Evolutionary conservation across 2,329 filamentous ascomycete species (phyloP).

Genomic region (Apiospora arundinis): DNA sequence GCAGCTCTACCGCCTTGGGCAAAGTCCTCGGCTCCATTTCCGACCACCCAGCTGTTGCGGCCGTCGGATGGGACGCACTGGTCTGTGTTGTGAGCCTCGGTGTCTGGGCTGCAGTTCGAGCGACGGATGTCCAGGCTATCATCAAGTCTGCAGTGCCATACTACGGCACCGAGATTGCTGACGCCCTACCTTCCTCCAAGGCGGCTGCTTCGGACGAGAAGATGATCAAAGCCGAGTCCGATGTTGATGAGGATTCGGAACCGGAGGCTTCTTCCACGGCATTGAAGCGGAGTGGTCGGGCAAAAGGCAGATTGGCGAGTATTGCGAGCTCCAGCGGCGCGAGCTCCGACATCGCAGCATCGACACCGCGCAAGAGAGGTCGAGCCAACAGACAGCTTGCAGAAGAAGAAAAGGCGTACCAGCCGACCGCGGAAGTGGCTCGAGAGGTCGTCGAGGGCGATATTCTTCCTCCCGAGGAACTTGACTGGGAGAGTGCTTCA

Average conservation of each 20-base stretch:
- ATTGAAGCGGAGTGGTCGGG: slow-evolving; percentile 31
- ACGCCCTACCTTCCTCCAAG: not conserved
- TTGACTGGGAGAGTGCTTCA: slow-evolving; percentile 55
- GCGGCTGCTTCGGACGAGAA: slow-evolving; percentile 2
- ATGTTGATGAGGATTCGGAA: slow-evolving; percentile 25
- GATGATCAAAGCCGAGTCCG: slow-evolving; percentile 27
- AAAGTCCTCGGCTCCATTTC: slow-evolving; percentile 56
- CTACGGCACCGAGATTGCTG: slow-evolving; percentile 27
- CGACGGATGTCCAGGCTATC: slow-evolving; percentile 57
- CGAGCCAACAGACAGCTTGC: slow-evolving; percentile 33
- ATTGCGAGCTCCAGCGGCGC: slow-evolving; percentile 30
- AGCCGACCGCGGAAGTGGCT: slow-evolving; percentile 43
- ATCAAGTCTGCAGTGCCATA: slow-evolving; percentile 46
- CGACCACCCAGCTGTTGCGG: slow-evolving; percentile 64
- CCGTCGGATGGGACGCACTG: slow-evolving; percentile 64
- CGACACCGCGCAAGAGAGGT: slow-evolving; percentile 27
- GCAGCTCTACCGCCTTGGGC: slow-evolving; percentile 50
- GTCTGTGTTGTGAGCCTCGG: slow-evolving; percentile 60
- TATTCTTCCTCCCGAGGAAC: slow-evolving; percentile 45
- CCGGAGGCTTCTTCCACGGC: slow-evolving; percentile 27
- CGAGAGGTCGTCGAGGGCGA: slow-evolving; percentile 47
- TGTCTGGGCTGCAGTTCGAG: slow-evolving; percentile 62
- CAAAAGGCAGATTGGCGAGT: slow-evolving; percentile 29
- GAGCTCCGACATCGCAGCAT: slow-evolving; percentile 29
- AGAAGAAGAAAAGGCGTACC: slow-evolving; percentile 44